Base-by-base conservation (phyloP, 2,329 filamentous ascomycete species). In the Nannizzia gypsea region DNA sequence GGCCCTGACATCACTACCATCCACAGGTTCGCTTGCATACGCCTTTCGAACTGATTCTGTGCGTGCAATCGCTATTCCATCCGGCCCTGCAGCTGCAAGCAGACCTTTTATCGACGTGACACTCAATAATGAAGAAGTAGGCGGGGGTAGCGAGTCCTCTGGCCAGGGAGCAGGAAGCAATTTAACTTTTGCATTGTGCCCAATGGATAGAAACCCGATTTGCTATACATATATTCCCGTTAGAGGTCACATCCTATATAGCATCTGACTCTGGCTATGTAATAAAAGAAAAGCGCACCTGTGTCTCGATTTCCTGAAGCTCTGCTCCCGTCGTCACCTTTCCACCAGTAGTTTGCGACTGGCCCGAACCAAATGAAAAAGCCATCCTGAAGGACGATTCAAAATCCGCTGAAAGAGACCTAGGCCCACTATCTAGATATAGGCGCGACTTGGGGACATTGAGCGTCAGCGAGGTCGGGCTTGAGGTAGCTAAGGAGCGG, bases 31-130 rank as follows among this genome's bases (percentile, higher is more conserved):
- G 38, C 79, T 76, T 11, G 78, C 79, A 69, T 95, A 92, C 1
- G 87, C 84, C 64, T 88, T 85, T 66, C 91, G 84, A 52, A 96
- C 82, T 3, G 84, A 81, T 59, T 91, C 84, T 13, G 92, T 95
- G 2, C 82, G 85, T 36, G 89, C 84, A 61, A 99, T 74, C 61
- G 89, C 78, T 50, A 99, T 80, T 56, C 81, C 81, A 67, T 95
- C 86, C 40, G 92, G 92, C 15, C 89, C 88, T 57, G 89, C 93
- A 56, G 91, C 93, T 31, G 92, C 92, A 59, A 96, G 79, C 22
- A 99, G 80, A 44, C 90, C 90, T 72, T 84, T 86, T 62, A 80
- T 83, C 34, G 89, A 86, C 59, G 92, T 90, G 65, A 97, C 82
- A 69, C 87, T 88, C 63, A 99, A 79, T 40, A 99, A 85, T 1